Evolutionary conservation across 495 filamentous ascomycete species (phyloP).

Genomic region (Penicillium odoratum): DNA sequence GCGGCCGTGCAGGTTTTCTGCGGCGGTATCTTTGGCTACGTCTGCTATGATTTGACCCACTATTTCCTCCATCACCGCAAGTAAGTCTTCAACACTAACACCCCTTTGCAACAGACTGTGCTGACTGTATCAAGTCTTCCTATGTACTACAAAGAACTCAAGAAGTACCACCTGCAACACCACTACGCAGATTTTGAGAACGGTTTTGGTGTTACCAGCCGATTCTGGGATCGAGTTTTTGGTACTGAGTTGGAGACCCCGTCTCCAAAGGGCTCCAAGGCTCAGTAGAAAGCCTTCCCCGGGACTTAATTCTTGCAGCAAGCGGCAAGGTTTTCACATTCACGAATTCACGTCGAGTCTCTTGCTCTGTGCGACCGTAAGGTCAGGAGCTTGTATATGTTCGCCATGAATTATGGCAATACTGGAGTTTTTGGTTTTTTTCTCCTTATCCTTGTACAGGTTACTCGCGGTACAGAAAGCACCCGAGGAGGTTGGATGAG

Average conservation of each 20-base stretch:
- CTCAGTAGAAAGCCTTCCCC: slow-evolving; percentile 41
- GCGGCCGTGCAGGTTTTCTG: slow-evolving; percentile 74
- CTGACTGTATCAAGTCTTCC: slow-evolving; percentile 60
- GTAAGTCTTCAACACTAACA: slow-evolving; percentile 43
- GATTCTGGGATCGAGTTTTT: slow-evolving; percentile 94
- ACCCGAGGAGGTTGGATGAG: slow-evolving; percentile 8
- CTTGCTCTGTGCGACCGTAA: slow-evolving; percentile 10
- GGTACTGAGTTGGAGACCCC: slow-evolving; percentile 71
- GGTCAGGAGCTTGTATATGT: slow-evolving; percentile 16
- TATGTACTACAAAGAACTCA: slow-evolving; percentile 80
- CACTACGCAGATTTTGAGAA: slow-evolving; percentile 97
- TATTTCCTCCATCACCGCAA: slow-evolving; percentile 99
- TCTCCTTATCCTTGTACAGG: slow-evolving; percentile 23
- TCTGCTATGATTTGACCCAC: slow-evolving; percentile 95
- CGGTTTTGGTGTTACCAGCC: slow-evolving; percentile 98
- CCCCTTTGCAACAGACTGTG: not conserved
- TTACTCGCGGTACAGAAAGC: slow-evolving; percentile 5
- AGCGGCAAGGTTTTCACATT: slow-evolving; percentile 15
- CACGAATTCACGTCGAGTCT: slow-evolving; percentile 28
- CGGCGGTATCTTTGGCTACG: slow-evolving; percentile 92
- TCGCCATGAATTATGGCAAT: slow-evolving; percentile 13
- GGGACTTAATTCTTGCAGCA: not conserved
- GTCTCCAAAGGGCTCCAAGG: slow-evolving; percentile 52
- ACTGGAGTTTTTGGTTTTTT: slow-evolving; percentile 21
- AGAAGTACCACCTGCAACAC: slow-evolving; percentile 96